Conservation (phyloP, 2,329 filamentous ascomycete genomes). For the Grosmannia penicillata region DNA sequence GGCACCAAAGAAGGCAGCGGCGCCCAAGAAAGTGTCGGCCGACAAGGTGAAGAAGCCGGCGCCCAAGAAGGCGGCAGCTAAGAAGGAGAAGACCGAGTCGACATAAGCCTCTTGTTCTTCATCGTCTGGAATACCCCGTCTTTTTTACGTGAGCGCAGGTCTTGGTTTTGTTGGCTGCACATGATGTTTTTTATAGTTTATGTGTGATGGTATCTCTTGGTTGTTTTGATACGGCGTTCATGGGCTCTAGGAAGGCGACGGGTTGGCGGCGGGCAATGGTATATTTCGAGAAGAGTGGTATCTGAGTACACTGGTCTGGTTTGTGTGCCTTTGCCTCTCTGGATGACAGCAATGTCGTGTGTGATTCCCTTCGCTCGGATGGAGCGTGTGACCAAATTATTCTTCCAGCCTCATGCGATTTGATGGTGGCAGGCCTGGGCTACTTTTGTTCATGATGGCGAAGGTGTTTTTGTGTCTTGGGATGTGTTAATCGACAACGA, state of each 20-base stretch:
- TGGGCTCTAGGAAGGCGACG: conserved; percentile 8
- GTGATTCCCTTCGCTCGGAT: background rate
- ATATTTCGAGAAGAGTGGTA: conserved; percentile 8
- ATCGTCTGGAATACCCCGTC: conserved; percentile 7
- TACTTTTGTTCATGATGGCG: too few relatives aligned
- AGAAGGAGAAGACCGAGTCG: conserved; percentile 6
- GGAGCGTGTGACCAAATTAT: too few relatives aligned
- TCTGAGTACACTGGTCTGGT: conserved; percentile 6
- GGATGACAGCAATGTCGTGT: background rate
- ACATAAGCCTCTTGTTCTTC: conserved; percentile 3
- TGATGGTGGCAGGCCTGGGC: too few relatives aligned
- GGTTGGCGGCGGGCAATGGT: conserved; percentile 8
- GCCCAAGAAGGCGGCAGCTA: conserved; percentile 27
- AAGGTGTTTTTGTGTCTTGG: too few relatives aligned
- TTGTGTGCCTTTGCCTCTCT: conserved; percentile 1
- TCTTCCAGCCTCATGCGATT: background rate
- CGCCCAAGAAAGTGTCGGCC: conserved; percentile 14
- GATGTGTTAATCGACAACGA: too few relatives aligned
- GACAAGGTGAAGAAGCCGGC: conserved; percentile 17
- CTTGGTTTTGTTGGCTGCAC: conserved; percentile 4
- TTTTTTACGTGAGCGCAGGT: background rate
- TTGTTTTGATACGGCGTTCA: conserved; percentile 7
- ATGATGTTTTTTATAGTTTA: conserved; percentile 5
- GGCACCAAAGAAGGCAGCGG: conserved; percentile 14
- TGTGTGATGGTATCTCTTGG: conserved; percentile 10